Evolutionary conservation across 2,329 filamentous ascomycete genomes (phyloP).

Genomic region (Verticillium longisporum): DNA sequence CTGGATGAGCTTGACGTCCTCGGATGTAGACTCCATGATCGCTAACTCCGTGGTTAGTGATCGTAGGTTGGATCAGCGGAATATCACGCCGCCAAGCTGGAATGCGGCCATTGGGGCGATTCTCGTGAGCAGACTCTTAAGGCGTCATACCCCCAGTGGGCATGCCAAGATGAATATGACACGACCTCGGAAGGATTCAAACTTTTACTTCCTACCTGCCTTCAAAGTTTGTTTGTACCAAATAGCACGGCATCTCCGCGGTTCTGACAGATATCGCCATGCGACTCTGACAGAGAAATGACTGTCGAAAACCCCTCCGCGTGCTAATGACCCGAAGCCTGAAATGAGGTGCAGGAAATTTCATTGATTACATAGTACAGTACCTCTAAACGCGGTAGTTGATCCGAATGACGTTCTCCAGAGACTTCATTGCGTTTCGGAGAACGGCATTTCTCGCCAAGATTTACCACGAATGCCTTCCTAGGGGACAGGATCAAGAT

Average conservation of each 20-base stretch:
- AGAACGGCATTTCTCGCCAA: too few relatives aligned
- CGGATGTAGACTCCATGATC: not conserved
- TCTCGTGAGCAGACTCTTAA: not conserved
- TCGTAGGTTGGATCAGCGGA: not conserved
- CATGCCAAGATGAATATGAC: not conserved
- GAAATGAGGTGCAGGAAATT: too few relatives aligned
- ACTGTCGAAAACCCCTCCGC: not conserved
- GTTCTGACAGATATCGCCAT: not conserved
- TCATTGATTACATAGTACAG: too few relatives aligned
- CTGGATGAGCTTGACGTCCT: not conserved
- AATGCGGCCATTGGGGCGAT: not conserved
- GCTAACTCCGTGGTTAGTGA: not conserved
- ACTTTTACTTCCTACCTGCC: not conserved
- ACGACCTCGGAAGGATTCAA: not conserved
- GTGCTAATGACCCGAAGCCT: too few relatives aligned
- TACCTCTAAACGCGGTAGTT: too few relatives aligned
- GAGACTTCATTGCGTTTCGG: too few relatives aligned
- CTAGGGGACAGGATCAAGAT: too few relatives aligned
- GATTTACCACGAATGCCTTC: too few relatives aligned
- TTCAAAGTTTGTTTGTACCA: not conserved
- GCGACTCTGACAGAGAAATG: not conserved
- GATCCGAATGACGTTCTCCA: too few relatives aligned
- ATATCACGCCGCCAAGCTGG: not conserved
- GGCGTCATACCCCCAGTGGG: not conserved
- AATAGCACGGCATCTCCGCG: not conserved